Conservation (phyloP, 2,329 filamentous ascomycete species). For the Talaromyces sp. region DNA sequence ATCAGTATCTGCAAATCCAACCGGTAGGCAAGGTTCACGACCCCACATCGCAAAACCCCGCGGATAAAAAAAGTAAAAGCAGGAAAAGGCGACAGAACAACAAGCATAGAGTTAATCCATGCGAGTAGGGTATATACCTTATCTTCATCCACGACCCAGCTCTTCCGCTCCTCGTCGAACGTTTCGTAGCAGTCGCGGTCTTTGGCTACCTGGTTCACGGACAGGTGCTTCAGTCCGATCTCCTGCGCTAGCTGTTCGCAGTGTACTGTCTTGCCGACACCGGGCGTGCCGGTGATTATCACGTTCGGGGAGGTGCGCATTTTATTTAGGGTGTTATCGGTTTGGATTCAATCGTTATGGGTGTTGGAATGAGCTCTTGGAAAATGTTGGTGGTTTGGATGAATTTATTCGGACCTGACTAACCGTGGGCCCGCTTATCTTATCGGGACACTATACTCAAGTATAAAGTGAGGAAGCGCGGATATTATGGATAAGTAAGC, state of each 20-base stretch:
- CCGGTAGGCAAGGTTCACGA: background rate
- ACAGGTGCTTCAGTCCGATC: slow-evolving; percentile 78
- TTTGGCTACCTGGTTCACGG: slow-evolving; percentile 90
- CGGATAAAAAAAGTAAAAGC: slow-evolving; percentile 4
- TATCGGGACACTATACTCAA: slow-evolving; percentile 16
- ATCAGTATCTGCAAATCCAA: too few relatives aligned
- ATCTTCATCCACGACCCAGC: slow-evolving; percentile 95
- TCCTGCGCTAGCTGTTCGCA: slow-evolving; percentile 77
- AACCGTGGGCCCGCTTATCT: slow-evolving; percentile 25
- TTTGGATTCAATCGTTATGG: too few relatives aligned
- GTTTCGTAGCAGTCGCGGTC: slow-evolving; percentile 84
- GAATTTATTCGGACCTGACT: slow-evolving; percentile 24
- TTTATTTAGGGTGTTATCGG: slow-evolving; percentile 11
- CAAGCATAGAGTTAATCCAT: background rate
- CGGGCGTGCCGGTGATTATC: slow-evolving; percentile 91
- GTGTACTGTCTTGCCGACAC: slow-evolving; percentile 93
- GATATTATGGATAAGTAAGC: too few relatives aligned
- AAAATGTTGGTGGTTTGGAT: slow-evolving; percentile 7
- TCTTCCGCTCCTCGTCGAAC: slow-evolving; percentile 81
- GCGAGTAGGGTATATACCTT: slow-evolving; percentile 60
- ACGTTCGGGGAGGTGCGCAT: slow-evolving; percentile 71
- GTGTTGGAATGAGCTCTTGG: too few relatives aligned
- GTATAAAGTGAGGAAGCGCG: too few relatives aligned
- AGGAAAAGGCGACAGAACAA: background rate
- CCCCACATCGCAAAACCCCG: slow-evolving; percentile 5